Base-by-base conservation (phyloP, 257 asterid species). In the Gentiana dahurica region DNA sequence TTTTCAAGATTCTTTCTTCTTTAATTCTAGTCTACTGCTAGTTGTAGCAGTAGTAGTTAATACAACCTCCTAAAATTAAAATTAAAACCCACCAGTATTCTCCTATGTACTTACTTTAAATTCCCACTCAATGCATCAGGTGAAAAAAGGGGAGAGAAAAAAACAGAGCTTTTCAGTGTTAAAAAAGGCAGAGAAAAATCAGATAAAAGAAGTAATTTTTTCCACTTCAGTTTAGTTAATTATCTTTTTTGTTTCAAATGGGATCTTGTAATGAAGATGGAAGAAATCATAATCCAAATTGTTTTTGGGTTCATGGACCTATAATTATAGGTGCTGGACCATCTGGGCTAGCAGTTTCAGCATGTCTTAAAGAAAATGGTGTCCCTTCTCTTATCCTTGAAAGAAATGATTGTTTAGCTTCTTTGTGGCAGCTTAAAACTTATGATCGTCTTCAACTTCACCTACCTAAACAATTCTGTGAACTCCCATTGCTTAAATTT, bases 291-390 rank as follows among this genome's bases (percentile, higher is more conserved):
- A 10, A 41, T 41, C 50, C 68, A 0, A 68, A 65, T 32, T 59
- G 63, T 53, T 32, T 38, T 2, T 63, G 66, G 51, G 65, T 73
- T 5, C 32, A 63, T 60, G 86, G 92, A 32, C 97, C 97, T 13
- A 86, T 89, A 2, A 84, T 89, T 47, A 64, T 89, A 10, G 97
- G 97, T 5, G 97, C 93, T 6, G 97, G 95, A 5, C 97, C 97
- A 1, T 86, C 97, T 12, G 97, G 97, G 59, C 81, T 89, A 4
- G 95, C 98, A 2, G 91, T 71, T 2, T 76, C 98, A n/a, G 98
- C 96, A 4, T 87, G 96, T 69, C 86, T 90, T 6, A 70, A 66
- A 57, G 65, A 74, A 34, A 64, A 69, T 51, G 94, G 92, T 33
- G 85, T 90, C 24, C 55, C 95, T 1, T 73, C 95, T 4, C 48